These are phyloP conservation scores for Plantago elongata DNA, from an alignment of 257 asterid species.

Conservation along the genomic window DNA sequence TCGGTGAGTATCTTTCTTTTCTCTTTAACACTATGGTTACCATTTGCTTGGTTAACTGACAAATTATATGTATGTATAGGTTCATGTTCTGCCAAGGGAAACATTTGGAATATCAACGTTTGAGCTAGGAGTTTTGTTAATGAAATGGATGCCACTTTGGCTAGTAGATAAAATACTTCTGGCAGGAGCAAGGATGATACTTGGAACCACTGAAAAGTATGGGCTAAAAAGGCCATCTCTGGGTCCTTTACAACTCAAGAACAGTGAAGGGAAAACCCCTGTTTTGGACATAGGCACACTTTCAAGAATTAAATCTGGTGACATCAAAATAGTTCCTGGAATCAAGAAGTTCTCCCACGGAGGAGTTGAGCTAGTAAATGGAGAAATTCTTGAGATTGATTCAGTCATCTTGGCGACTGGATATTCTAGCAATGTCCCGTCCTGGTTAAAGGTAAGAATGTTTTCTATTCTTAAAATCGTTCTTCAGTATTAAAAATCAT, in stretches of 20 bases:
- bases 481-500: neutral
- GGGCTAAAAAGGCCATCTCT: slow-evolving; percentile 63
- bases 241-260: slow-evolving; percentile 83
- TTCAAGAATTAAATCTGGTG: slow-evolving; percentile 61
- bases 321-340: slow-evolving; percentile 70
- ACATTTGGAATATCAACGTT: slow-evolving; percentile 70
- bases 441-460: slow-evolving; percentile 80
- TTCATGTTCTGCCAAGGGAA: slow-evolving; percentile 88
- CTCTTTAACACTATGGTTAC: neutral
- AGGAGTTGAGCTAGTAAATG: slow-evolving; percentile 65
- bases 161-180: slow-evolving; percentile 58
- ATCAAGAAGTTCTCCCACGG: slow-evolving; percentile 53
- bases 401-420: slow-evolving; percentile 83
- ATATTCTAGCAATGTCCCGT: slow-evolving; percentile 86
- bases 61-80: slow-evolving; percentile 27
- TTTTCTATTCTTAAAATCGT: neutral
- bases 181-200: slow-evolving; percentile 48
- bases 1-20: slow-evolving; percentile 41
- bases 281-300: slow-evolving; percentile 84
- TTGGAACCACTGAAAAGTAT: slow-evolving; percentile 61
- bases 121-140: slow-evolving; percentile 47
- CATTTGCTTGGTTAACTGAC: neutral
- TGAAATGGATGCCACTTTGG: slow-evolving; percentile 74
- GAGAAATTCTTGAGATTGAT: slow-evolving; percentile 55
- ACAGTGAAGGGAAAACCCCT: slow-evolving; percentile 75